Evolutionary conservation across 225 moss, liverwort and hornwort species (phyloP), one percentile per base, ranked within the genome.

Genomic region (Ulota crispa): DNA sequence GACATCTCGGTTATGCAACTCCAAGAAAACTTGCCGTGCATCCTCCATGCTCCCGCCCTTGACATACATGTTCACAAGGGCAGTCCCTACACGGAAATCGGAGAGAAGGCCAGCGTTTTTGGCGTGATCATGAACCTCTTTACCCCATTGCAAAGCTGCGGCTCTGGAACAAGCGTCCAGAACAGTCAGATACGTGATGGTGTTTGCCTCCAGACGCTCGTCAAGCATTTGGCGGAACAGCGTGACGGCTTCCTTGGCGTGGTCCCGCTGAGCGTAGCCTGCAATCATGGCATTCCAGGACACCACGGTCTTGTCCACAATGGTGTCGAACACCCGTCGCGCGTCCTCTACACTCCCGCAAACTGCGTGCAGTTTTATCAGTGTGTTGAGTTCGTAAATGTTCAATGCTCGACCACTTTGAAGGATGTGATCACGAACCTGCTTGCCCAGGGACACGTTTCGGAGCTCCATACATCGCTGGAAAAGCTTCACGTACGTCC

Each of bases 241-340:
- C 24, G 73, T 16, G 31, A 91, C 43, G 9, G 86, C 83, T 68
- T 86, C 81, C 41, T 68, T 42, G 65, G 16, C 78, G 15, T 37
- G 72, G 23, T 82, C 88, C 28, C 37, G 18, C 31, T 80, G 86
- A 63, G 81, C 79, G 56, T 86, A 88, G 4, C 86, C 88, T 79
- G 70, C 74, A 20, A 90, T 88, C 5, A 88, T 47, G 0, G 75
- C 79, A 56, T 84, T 90, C 90, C 88, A 90, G 19, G 88, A 71
- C 18, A 86, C 81, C 10, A 82, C 78, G 18, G 76, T 80, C 71
- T 82, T 82, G 7, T 82, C 76, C 67, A 26, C 72, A 53, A 79
- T 55, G 63, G 55, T 74, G 16, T 82, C 88, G 15, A 90, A 90
- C 56, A 86, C 80, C 23, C 37, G 68, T 20, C 85, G 74, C 57